phyloP scores from a whole-genome alignment of 306 rosid species.

The Prosopis cineraria region DNA sequence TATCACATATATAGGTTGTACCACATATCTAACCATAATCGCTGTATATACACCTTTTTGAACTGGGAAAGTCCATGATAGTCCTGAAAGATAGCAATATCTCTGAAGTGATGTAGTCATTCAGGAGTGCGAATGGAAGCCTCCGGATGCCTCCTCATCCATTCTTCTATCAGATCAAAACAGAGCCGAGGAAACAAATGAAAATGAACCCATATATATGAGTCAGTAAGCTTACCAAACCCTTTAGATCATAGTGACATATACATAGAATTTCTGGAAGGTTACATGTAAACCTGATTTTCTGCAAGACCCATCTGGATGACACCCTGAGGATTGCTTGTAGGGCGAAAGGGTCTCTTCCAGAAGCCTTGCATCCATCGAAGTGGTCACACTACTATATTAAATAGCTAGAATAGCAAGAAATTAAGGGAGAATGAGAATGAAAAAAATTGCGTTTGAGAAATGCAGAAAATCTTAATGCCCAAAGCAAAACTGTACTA shows the following conservation, averaged over 20 bases:
- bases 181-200: conserved; percentile 40
- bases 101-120: conserved; percentile 49
- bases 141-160: conserved; percentile 55
- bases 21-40: not conserved
- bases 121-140: conserved; percentile 63
- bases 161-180: conserved; percentile 44
- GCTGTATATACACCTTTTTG: conserved; percentile 19
- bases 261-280: conserved; percentile 16
- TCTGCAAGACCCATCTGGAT: conserved; percentile 80
- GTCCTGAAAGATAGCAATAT: conserved; percentile 59
- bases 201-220: not conserved
- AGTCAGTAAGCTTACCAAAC: not conserved
- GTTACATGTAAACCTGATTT: conserved; percentile 47
- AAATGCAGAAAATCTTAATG: too few species aligned
- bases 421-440: too few species aligned
- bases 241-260: not conserved
- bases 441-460: too few species aligned
- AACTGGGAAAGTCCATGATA: conserved; percentile 64
- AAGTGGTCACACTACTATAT: too few species aligned
- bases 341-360: conserved; percentile 52
- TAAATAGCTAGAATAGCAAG: too few species aligned
- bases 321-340: conserved; percentile 49
- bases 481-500: too few species aligned
- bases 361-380: conserved; percentile 72
- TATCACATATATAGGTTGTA: not conserved